Evolutionary conservation across 2,329 filamentous ascomycete genomes (phyloP).

Genomic region (Penicillium sumatraense): DNA sequence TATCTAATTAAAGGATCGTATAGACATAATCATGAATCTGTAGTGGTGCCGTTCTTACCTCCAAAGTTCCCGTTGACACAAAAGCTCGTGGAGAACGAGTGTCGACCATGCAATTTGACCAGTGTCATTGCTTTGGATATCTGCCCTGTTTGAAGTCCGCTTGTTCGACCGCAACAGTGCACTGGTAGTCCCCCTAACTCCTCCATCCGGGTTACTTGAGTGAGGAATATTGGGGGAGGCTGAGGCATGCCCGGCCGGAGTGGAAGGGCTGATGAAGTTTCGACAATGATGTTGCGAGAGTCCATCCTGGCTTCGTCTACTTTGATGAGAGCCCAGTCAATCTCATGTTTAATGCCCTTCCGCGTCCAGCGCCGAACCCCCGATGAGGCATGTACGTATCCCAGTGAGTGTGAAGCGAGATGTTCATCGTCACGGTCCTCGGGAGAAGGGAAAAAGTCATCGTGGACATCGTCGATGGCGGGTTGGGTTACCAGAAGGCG

Average conservation of each 20-base stretch:
- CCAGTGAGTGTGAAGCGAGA: conserved; percentile 77
- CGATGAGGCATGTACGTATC: conserved; percentile 85
- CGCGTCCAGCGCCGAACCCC: conserved; percentile 78
- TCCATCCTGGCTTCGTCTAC: conserved; percentile 75
- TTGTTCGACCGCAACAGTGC: conserved; percentile 86
- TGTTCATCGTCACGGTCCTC: conserved; percentile 80
- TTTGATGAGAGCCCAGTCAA: conserved; percentile 92
- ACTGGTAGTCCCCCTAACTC: conserved; percentile 75
- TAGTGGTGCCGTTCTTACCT: conserved; percentile 43
- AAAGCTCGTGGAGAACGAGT: conserved; percentile 76
- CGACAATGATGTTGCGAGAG: conserved; percentile 68
- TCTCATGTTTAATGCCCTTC: conserved; percentile 79
- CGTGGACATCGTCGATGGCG: conserved; percentile 82
- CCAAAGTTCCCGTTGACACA: conserved; percentile 65
- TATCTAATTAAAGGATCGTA: conserved; percentile 30
- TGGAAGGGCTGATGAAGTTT: conserved; percentile 23
- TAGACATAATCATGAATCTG: conserved; percentile 27
- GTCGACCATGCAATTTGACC: conserved; percentile 84
- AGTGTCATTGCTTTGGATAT: conserved; percentile 79
- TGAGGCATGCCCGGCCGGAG: conserved; percentile 43
- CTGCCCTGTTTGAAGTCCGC: conserved; percentile 76
- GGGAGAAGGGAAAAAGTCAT: conserved; percentile 80
- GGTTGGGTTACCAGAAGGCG: conserved; percentile 87
- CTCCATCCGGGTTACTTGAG: conserved; percentile 59
- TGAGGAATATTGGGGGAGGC: conserved; percentile 53